Percentiles rank a stretch among this genome's conserved stretches.
Conservation (phyloP, 1,139 yeast species). For the Nematodospora anomalae region DNA sequence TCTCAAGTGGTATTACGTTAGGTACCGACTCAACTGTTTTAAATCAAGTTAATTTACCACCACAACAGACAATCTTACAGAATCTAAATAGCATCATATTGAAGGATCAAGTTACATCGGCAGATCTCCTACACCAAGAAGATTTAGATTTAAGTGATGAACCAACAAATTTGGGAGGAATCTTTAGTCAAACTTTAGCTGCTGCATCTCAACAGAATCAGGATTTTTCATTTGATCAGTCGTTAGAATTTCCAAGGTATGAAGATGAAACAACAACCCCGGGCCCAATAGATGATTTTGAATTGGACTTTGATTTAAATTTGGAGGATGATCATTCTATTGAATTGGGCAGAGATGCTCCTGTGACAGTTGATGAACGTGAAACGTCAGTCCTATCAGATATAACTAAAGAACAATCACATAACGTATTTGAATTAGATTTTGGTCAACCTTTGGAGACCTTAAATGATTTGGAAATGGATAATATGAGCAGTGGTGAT, state of each 20-base stretch:
- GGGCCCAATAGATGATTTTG: conserved; percentile 22
- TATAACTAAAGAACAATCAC: conserved; percentile 24
- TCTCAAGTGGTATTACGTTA: conserved; percentile 36
- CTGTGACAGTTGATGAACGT: conserved; percentile 14
- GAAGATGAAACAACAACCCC: conserved; percentile 20
- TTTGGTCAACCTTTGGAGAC: conserved; percentile 35
- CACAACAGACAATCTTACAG: conserved; percentile 51
- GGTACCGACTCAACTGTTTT: conserved; percentile 27
- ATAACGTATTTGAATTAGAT: conserved; percentile 23
- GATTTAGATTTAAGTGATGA: conserved; percentile 59
- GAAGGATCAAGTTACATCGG: conserved; percentile 76
- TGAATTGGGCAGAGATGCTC: conserved; percentile 48
- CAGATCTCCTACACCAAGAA: conserved; percentile 68
- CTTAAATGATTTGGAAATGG: conserved; percentile 19
- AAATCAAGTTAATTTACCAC: conserved; percentile 43
- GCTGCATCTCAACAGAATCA: conserved; percentile 8
- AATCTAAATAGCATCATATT: conserved; percentile 59
- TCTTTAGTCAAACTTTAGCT: conserved; percentile 12
- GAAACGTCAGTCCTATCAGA: conserved; percentile 31
- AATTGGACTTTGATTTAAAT: conserved; percentile 55
- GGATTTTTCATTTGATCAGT: conserved; percentile 37
- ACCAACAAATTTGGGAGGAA: conserved; percentile 11
- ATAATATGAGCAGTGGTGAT: conserved; percentile 6
- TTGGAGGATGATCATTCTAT: conserved; percentile 47
- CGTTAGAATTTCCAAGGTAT: conserved; percentile 60